phyloP scores from a whole-genome alignment of 306 rosid species.

The Abrus precatorius region DNA sequence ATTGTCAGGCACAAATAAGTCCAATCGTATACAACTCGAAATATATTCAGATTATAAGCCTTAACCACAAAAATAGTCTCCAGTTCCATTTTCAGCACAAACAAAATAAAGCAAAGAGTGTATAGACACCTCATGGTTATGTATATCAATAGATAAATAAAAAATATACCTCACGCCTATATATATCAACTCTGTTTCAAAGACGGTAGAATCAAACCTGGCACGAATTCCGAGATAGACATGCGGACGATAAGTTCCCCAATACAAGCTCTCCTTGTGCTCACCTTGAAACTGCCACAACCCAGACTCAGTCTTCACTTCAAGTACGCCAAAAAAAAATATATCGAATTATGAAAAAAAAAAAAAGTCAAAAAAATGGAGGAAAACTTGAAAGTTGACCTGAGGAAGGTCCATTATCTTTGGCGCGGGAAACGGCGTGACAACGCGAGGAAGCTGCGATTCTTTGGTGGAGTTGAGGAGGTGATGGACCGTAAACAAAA shows the following conservation, averaged over 20 bases:
- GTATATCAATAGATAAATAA: neutral
- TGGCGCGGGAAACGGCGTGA: constrained; percentile 88
- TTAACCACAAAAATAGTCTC: constrained; percentile 37
- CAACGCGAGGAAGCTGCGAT: constrained; percentile 60
- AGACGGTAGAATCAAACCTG: constrained; percentile 61
- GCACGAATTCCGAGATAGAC: constrained; percentile 91
- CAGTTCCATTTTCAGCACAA: constrained; percentile 23
- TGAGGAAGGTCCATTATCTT: constrained; percentile 92
- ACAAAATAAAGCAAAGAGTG: constrained; percentile 24
- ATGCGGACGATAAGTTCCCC: constrained; percentile 99
- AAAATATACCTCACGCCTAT: neutral
- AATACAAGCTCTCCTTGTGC: constrained; percentile 93
- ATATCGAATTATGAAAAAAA: neutral
- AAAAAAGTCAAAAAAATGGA: neutral
- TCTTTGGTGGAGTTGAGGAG: constrained; percentile 48
- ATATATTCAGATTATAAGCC: constrained; percentile 5
- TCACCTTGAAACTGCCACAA: constrained; percentile 85
- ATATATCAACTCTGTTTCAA: neutral
- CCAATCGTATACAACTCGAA: constrained; percentile 26
- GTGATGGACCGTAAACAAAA: constrained; percentile 61
- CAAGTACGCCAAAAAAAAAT: constrained; percentile 16
- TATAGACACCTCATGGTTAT: neutral
- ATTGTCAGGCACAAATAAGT: constrained; percentile 17
- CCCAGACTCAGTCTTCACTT: constrained; percentile 31
- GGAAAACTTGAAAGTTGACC: constrained; percentile 53